Evolutionary conservation across 495 filamentous ascomycete species (phyloP), one percentile per base, ranked within the genome.

Genomic region (Aspergillus sparsus): DNA sequence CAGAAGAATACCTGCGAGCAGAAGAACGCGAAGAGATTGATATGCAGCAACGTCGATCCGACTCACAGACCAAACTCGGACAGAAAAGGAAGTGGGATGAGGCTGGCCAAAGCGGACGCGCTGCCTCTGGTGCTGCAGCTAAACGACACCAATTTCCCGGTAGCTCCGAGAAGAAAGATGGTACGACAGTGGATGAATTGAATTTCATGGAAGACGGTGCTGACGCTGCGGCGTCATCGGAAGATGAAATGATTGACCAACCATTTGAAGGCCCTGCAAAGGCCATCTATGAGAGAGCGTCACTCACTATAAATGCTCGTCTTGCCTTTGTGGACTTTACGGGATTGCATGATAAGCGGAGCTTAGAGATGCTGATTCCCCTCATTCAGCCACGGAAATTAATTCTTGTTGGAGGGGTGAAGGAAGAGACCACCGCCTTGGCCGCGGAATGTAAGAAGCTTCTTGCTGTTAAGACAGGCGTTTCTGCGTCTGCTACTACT

Each of bases 41-140:
- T 51, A 75, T 78, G 71, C 77, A 80, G 42, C 77, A 80, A 65
- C 72, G 72, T 10, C 64, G 85, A 76, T 51, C 82, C 32, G 70
- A 77, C n/a, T 71, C 71, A 27, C 67, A 90, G 62, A 88, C 85
- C 31, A 83, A 84, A 36, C 81, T 97, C 37, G 95, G 95, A 21
- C 92, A 93, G 77, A 98, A 98, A 72, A 83, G 94, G 47, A 92
- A 91, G 74, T 97, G 92, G 90, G 89, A 92, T 55, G 92, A 96
- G 57, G 71, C 84, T 12, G 81, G 74, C 1, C 62, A 77, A 4
- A 72, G 73, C 31, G 78, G 75, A 36, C 72, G 71, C 13, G 68
- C 70, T 50, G 49, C 67, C 35, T 71, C 76, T 11, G 72, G 73
- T 27, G 66, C 72, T 52, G 66, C 67, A 15, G 72, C 68, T 50